Evolutionary conservation across 805 yeast genomes (phyloP).

Genomic region (Sugiyamaella chiloensis): DNA sequence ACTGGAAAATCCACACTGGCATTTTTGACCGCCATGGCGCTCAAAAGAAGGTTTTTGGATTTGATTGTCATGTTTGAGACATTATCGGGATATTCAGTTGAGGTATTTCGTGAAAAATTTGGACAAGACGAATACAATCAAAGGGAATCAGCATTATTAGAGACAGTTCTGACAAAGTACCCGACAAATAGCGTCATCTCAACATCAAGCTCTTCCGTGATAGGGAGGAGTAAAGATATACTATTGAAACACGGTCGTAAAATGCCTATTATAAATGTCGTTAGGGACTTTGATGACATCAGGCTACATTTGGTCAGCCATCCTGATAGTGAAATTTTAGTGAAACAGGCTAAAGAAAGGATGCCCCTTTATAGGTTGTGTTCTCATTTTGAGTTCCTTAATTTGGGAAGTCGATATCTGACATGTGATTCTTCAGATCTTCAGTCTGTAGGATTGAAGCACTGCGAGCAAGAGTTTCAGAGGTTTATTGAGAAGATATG

Average conservation of each 20-base stretch:
- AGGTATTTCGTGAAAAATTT: conserved; percentile 7
- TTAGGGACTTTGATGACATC: conserved; percentile 4
- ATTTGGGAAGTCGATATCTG: conserved; percentile 4
- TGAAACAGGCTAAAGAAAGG: neutral
- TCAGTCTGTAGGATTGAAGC: conserved; percentile 4
- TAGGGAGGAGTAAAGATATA: conserved; percentile 2
- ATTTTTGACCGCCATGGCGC: conserved; percentile 15
- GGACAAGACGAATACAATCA: conserved; percentile 6
- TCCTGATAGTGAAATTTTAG: conserved; percentile 4
- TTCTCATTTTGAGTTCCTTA: conserved; percentile 12
- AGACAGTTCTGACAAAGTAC: neutral
- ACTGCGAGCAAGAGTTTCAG: conserved; percentile 8
- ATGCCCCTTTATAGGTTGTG: conserved; percentile 6
- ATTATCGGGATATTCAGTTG: conserved; percentile 9
- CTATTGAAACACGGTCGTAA: neutral
- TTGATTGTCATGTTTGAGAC: conserved; percentile 12
- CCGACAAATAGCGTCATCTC: conserved; percentile 14
- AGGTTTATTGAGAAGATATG: conserved; percentile 6
- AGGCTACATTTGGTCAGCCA: conserved; percentile 3
- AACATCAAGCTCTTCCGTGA: conserved; percentile 7
- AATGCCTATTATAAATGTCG: conserved; percentile 11
- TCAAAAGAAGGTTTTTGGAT: conserved; percentile 11
- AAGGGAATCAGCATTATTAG: conserved; percentile 12
- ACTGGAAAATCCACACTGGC: conserved; percentile 17
- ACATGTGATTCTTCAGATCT: neutral